Evolutionary conservation across 495 filamentous ascomycete species (phyloP), one percentile per base, ranked within the genome.

Genomic region (Barbatosphaeria neglecta): DNA sequence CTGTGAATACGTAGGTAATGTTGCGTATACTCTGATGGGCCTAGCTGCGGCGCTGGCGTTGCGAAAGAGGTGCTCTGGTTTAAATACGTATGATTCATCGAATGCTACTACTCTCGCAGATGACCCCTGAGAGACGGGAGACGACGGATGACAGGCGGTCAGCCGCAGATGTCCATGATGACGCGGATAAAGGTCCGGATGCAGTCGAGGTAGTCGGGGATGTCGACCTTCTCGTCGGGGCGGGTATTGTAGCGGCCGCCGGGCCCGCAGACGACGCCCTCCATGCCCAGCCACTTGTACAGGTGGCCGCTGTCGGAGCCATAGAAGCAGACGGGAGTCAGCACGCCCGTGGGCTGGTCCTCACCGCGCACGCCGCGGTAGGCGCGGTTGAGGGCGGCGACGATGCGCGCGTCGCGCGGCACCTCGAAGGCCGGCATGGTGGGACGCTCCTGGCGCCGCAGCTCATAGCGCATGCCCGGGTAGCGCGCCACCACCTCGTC

Each of bases 161-260:
- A 52, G 5, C 50, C 50, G 35, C 50, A 52, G 22, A 52, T 45
- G 37, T 52, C 50, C 45, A 52, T 46, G 24, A 52, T 52, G 23
- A 52, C 45, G 41, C 45, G 33, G 41, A 52, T 52, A 16, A 52
- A 52, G 37, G 48, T 52, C 40, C 45, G 50, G 44, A 52, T 48
- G 27, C 41, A 44, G 22, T 52, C 50, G 44, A 52, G 24, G 27
- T 48, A 52, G 35, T 48, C 50, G 37, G 50, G 50, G 45, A 52
- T 52, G 38, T 48, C 50, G 24, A 52, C 50, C 27, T 33, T 37
- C 20, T 52, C 50, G 15, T 52, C 45, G 15, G 45, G 50, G 4
- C 50, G 40, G 13, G 50, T 52, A 19, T 52, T 52, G 27, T 52
- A 52, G 31, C 47, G 47, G 2, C 50, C 50, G 19, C 50, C 45